Percentiles rank a stretch among this genome's conserved stretches.
phyloP scores from a whole-genome alignment of 78 protist genomes.

The Dictyostelium discoideum region DNA sequence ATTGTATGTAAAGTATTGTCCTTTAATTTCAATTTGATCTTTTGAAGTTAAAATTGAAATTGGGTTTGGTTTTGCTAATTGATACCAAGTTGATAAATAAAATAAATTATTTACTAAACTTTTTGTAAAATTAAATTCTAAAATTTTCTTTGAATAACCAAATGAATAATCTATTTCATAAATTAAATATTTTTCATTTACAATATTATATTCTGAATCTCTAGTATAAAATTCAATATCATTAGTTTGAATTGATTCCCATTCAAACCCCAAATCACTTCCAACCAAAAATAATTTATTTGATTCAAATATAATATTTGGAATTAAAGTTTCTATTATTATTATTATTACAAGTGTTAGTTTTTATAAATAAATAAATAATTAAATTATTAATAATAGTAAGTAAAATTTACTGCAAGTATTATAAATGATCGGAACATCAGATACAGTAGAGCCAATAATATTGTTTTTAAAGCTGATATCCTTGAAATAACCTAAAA shows the following conservation, averaged over 20 bases:
- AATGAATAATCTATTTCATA: neutral
- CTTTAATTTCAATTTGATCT: neutral
- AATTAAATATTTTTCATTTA: neutral
- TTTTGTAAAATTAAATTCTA: neutral
- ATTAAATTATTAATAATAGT: no score
- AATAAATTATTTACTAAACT: neutral
- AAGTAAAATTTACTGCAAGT: neutral
- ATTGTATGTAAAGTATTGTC: neutral
- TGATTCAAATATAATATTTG: neutral
- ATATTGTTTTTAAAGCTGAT: neutral
- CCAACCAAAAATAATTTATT: neutral
- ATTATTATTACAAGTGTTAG: no score
- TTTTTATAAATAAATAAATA: no score
- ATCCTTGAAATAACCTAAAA: neutral
- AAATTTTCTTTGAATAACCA: neutral
- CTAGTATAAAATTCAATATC: neutral
- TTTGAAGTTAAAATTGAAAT: neutral
- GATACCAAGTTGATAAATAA: neutral
- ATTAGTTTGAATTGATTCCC: neutral
- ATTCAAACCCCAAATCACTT: neutral
- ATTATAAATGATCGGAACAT: no score
- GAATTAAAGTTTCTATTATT: neutral
- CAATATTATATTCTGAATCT: neutral
- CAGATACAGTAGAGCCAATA: neutral
- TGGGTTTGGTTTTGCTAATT: neutral